Evolutionary conservation across 495 filamentous ascomycete species (phyloP).

Genomic region (Choiromyces venosus): DNA sequence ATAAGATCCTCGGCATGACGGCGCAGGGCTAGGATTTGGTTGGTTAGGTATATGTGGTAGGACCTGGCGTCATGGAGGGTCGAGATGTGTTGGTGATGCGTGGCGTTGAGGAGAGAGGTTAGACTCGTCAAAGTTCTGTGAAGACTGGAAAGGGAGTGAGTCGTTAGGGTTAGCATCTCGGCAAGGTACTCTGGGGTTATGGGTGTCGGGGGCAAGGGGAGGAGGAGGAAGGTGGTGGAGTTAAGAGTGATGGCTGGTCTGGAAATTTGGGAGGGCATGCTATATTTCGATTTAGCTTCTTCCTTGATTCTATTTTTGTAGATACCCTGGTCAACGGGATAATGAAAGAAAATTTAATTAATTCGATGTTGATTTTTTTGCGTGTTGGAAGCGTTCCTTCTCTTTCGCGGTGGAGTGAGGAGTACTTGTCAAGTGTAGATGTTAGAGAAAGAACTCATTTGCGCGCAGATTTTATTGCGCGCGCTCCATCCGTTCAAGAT

Average conservation of each 20-base stretch:
- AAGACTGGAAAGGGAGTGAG: not conserved
- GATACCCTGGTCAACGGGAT: not conserved
- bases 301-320: not conserved
- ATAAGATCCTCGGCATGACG: not conserved
- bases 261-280: not conserved
- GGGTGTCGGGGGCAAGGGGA: not conserved
- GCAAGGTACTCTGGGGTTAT: not conserved
- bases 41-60: not conserved
- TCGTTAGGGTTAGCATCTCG: not conserved
- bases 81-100: not conserved
- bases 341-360: not conserved
- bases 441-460: not conserved
- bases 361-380: not conserved
- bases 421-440: not conserved
- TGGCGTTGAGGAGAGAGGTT: not conserved
- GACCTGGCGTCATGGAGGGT: not conserved
- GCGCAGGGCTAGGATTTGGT: not conserved
- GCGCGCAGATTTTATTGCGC: not conserved
- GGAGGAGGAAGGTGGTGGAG: not conserved
- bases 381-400: not conserved
- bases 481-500: not conserved
- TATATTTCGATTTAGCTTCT: not conserved
- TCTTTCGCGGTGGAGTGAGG: not conserved
- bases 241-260: not conserved
- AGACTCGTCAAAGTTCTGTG: not conserved